phyloP scores from a whole-genome alignment of 2,329 filamentous ascomycete species.

The Xylaria multiplex region DNA sequence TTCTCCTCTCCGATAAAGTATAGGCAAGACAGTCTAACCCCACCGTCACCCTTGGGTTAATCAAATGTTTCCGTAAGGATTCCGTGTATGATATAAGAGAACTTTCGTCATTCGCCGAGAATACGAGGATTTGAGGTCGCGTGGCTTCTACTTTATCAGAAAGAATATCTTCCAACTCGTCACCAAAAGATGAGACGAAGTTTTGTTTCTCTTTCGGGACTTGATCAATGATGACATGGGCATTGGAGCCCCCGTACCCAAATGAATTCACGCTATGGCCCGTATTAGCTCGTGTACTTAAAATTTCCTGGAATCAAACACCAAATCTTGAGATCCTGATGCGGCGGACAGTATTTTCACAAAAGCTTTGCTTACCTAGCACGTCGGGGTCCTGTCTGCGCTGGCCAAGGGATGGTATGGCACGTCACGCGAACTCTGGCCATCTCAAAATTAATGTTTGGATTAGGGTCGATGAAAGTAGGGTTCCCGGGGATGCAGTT shows the following conservation, averaged over 20 bases:
- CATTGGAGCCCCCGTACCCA: conserved; percentile 22
- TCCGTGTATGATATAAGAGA: not conserved
- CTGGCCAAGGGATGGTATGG: conserved; percentile 16
- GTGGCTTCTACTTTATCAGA: not conserved
- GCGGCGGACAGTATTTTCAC: no score
- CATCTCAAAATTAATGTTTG: conserved; percentile 33
- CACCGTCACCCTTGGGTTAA: conserved; percentile 13
- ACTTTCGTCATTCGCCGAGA: conserved; percentile 7
- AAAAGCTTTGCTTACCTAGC: no score
- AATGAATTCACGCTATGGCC: conserved; percentile 26
- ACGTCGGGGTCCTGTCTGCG: not conserved
- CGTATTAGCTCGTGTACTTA: no score
- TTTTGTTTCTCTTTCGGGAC: no score
- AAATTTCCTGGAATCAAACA: no score
- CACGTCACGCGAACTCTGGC: conserved; percentile 25
- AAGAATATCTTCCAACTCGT: no score
- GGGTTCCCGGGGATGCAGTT: conserved; percentile 21
- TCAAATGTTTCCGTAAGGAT: not conserved
- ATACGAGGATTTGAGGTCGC: not conserved
- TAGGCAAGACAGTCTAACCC: conserved; percentile 10
- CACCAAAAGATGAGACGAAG: no score
- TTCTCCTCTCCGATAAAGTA: conserved; percentile 19
- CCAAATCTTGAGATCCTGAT: no score
- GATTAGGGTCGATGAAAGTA: conserved; percentile 11
- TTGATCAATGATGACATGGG: conserved; percentile 12